These are phyloP conservation scores for Rhodotorula kratochvilovae DNA, from an alignment of 768 basidiomycete species.

Conservation along the genomic window DNA sequence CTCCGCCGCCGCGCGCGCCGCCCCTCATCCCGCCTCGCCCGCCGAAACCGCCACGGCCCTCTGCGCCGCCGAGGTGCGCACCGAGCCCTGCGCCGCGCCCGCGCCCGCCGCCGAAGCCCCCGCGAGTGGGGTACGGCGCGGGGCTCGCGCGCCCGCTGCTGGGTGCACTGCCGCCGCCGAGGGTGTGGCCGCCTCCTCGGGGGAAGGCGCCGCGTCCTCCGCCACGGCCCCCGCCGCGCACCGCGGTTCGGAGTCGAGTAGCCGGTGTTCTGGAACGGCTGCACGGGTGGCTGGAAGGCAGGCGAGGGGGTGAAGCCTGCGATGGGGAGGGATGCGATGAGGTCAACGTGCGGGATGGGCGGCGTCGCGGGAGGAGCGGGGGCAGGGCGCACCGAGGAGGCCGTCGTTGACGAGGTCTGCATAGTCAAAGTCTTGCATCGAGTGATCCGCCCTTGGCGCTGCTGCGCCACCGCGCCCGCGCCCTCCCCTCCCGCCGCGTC, in stretches of 20 bases:
- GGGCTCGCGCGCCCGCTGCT: not conserved
- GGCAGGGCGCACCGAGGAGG: slow-evolving; percentile 13
- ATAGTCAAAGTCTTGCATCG: slow-evolving; percentile 26
- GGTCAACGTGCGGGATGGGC: slow-evolving; percentile 1
- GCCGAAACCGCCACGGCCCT: not conserved
- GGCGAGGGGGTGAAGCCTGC: slow-evolving; percentile 25
- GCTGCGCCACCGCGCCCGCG: slow-evolving; percentile 6
- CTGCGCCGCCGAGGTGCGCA: not conserved
- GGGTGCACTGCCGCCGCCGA: not conserved
- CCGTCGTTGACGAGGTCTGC: slow-evolving; percentile 13
- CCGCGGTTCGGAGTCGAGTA: slow-evolving; percentile 14
- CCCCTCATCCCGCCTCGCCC: not conserved
- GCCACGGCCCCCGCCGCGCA: not conserved
- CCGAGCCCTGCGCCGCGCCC: slow-evolving; percentile 3
- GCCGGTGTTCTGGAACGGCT: not conserved
- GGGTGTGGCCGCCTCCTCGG: too few relatives aligned
- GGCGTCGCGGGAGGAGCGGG: not conserved
- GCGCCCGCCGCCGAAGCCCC: not conserved
- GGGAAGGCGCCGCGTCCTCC: slow-evolving; percentile 4
- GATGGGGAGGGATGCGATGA: not conserved
- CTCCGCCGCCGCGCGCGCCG: not conserved
- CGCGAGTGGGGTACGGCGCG: not conserved
- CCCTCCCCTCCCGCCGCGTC: slow-evolving; percentile 7
- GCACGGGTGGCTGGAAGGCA: not conserved
- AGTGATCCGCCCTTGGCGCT: not conserved